These are phyloP conservation scores for Termitomyces sp. DNA, from an alignment of 768 basidiomycete species.

Conservation along the genomic window DNA sequence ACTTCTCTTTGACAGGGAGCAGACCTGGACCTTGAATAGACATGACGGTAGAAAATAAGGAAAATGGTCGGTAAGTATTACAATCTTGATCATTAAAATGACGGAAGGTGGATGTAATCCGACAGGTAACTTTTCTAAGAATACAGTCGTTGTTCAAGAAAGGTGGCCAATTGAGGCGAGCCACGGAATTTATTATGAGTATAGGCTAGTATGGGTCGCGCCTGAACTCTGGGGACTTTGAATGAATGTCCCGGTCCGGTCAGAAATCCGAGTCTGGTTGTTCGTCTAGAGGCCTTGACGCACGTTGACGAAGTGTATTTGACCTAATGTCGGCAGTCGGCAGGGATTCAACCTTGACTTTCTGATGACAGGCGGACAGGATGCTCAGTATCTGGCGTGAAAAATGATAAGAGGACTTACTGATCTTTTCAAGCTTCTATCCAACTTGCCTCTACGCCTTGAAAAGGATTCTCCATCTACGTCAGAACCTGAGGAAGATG, in stretches of 20 bases:
- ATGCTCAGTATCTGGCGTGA: not conserved
- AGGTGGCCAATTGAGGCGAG: not conserved
- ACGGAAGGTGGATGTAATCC: not conserved
- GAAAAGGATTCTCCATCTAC: constrained; percentile 12
- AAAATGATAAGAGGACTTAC: constrained; percentile 12
- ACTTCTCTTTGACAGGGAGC: constrained; percentile 46
- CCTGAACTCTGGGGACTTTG: not conserved
- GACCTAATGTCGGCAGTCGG: constrained; percentile 22
- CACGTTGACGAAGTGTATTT: constrained; percentile 38
- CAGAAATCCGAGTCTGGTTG: constrained; percentile 22
- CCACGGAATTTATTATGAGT: not conserved
- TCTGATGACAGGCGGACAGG: constrained; percentile 6
- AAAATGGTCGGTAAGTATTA: no score
- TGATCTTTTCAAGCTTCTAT: constrained; percentile 17
- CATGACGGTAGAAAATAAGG: constrained; percentile 20
- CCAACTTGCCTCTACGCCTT: constrained; percentile 19
- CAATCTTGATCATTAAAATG: not conserved
- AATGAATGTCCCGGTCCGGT: not conserved
- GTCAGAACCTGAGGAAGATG: constrained; percentile 12
- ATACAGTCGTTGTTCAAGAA: not conserved
- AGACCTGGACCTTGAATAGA: constrained; percentile 28
- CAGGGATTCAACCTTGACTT: constrained; percentile 25
- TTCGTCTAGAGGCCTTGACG: constrained; percentile 32
- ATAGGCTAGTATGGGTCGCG: not conserved
- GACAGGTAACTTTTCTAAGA: not conserved